Evolutionary conservation across 176 grass and related monocot genomes (phyloP), one percentile per base, ranked within the genome.

Genomic region (Triticum urartu): DNA sequence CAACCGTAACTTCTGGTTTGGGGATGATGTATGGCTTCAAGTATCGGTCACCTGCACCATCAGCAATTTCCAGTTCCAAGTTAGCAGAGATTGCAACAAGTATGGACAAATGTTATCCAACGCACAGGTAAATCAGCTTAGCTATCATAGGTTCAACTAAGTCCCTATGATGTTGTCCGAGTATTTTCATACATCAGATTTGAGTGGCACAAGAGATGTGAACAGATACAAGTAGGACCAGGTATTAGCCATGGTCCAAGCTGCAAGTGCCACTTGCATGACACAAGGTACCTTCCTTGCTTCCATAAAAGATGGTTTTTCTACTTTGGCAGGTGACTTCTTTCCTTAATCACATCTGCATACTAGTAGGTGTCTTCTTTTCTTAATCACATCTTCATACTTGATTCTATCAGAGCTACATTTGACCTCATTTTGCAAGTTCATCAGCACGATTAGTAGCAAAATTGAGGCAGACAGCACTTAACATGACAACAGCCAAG

Each of bases 1-100:
- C 43, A 30, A 97, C 90, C 20, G 70, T 82, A 50, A 90, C 87
- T 91, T 97, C 95, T 48, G 95, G 95, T 76, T 89, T 92, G 10
- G 95, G 60, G 32, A 94, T 90, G 80, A 97, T 76, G 10, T 84
- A 97, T 34, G 92, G 95, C 69, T 91, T 94, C 75, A 94, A 89
- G 83, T 97, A 97, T 39, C 85, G 64, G 33, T 97, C 95, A 65
- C 95, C 95, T 97, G 91, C 56, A 93, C 79, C 60, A 79, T 56
- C 24, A 84, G 14, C 14, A 26, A 69, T 48, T 33, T 26, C 25
- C 14, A 0, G 36, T 64, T 81, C 50, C 50, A 77, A 11, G 64
- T 88, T 67, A 92, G 83, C 42, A 88, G 3, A 68, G 18, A 5
- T 66, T 11, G 48, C 14, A 77, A 17, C 1, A 47, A 68, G 38